Base-by-base conservation (phyloP, 768 basidiomycete genomes). In the Mycena olivaceomarginata region DNA sequence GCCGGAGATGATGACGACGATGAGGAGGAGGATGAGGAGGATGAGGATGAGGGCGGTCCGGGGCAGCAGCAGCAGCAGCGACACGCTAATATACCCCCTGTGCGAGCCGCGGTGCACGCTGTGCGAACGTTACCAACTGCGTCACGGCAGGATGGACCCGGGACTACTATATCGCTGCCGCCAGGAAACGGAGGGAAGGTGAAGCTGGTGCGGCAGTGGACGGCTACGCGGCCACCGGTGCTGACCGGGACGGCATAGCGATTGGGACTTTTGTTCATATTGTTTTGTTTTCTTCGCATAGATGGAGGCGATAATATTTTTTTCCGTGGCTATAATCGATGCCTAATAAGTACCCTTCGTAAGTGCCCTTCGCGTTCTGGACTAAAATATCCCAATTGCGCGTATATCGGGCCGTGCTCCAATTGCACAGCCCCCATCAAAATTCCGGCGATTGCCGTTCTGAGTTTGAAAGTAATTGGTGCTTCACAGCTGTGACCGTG, bases 1-100 rank as follows among this genome's bases (percentile, higher is more conserved):
- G 88, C 86, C 12, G 86, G 84, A 43, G 91, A 90, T 5, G 90
- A 90, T 20, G 91, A 91, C 15, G 92, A 93, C 2, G 92, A 92
- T 0, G 91, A 92, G 0, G 92, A 93, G 5, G 91, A 91, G 56
- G 91, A 88, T 9, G 88, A 87, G 2, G 88, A 85, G 0, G 88
- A 85, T 13, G 73, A 78, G 16, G 73, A 74, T 12, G 77, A 67
- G 31, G 77, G 25, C 11, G 63, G 41, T 37, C 8, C 69, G 4
- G 65, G 72, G 48, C 84, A 81, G 71, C 75, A 78, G 51, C 85
- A 84, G 67, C 82, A 79, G 8, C 86, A 87, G 80, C 88, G 83
- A 80, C 82, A 84, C 68, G 80, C 81, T 25, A 65, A 72, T 57
- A 73, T 77, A 76, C 70, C 75, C 45, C 22, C 70, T 56, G 46